Evolutionary conservation across 2,329 filamentous ascomycete genomes (phyloP).

Genomic region (Rutstroemia sp.): DNA sequence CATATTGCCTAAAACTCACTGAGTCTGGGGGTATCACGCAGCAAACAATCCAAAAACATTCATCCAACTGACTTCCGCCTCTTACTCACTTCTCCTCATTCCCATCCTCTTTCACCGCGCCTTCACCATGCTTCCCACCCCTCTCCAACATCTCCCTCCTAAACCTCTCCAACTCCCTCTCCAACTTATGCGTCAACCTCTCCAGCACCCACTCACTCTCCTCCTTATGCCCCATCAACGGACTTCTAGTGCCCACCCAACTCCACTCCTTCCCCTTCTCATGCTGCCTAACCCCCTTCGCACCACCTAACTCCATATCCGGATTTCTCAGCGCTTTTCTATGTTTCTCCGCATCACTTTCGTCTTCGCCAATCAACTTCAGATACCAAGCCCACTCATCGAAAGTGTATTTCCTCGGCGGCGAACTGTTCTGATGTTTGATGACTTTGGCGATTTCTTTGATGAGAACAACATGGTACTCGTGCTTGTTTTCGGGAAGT

Average conservation of each 20-base stretch:
- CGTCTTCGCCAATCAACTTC: slow-evolving; percentile 63
- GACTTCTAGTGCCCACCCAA: slow-evolving; percentile 64
- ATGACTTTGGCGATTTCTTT: slow-evolving; percentile 62
- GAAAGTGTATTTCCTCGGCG: slow-evolving; percentile 63
- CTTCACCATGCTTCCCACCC: background rate
- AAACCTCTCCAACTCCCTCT: slow-evolving; percentile 26
- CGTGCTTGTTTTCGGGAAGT: slow-evolving; percentile 27
- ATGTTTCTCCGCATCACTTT: slow-evolving; percentile 44
- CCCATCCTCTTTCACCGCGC: background rate
- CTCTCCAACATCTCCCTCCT: slow-evolving; percentile 19
- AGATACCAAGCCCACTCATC: slow-evolving; percentile 85
- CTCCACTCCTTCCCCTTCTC: slow-evolving; percentile 47
- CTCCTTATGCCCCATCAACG: slow-evolving; percentile 59
- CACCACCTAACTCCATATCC: slow-evolving; percentile 11
- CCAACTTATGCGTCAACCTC: slow-evolving; percentile 49
- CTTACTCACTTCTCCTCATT: background rate
- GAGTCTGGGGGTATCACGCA: no score
- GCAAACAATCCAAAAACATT: no score
- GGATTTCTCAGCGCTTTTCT: slow-evolving; percentile 27
- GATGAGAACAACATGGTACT: slow-evolving; percentile 60
- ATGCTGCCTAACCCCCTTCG: slow-evolving; percentile 25
- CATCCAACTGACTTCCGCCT: background rate
- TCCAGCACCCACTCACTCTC: slow-evolving; percentile 71
- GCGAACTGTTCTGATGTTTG: slow-evolving; percentile 50
- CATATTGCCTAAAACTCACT: no score